Percentiles rank a stretch among this genome's conserved stretches.
Evolutionary conservation across 2,329 filamentous ascomycete genomes (phyloP).

Genomic region (Elsinoe australis): DNA sequence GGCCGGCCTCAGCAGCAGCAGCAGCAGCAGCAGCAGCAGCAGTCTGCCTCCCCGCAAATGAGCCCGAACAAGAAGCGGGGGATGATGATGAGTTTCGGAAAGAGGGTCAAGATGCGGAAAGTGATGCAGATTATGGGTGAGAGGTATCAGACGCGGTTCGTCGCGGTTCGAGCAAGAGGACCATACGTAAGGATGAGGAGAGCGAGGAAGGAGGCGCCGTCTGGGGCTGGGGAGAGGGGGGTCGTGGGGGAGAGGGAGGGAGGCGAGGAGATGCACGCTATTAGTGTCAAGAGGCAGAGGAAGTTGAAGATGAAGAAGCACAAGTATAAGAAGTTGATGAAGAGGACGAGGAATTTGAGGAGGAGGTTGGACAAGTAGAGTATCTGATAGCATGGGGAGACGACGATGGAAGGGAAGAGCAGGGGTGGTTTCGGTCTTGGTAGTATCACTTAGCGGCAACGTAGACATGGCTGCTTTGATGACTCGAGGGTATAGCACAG

Average conservation of each 20-base stretch:
- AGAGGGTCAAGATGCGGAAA: conserved; percentile 7
- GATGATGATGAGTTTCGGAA: conserved; percentile 1
- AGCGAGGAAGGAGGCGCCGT: background rate
- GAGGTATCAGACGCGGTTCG: background rate
- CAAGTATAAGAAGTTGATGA: conserved; percentile 99
- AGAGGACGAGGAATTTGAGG: conserved; percentile 77
- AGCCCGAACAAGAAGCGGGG: background rate
- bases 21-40: conserved; percentile 8
- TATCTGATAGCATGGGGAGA: too few relatives aligned
- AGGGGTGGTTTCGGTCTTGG: too few relatives aligned
- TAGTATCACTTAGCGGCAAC: too few relatives aligned
- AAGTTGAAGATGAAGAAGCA: conserved; percentile 99
- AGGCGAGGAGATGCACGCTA: conserved; percentile 56
- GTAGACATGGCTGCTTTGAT: conserved; percentile 4
- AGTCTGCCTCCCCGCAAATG: too few relatives aligned
- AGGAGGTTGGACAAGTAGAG: conserved; percentile 58
- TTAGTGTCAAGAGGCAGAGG: conserved; percentile 85
- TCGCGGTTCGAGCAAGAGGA: background rate
- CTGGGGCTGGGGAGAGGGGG: background rate
- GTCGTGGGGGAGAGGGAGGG: conserved; percentile 9
- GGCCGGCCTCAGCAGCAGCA: background rate
- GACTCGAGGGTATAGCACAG: conserved; percentile 8
- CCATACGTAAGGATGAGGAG: conserved; percentile 6
- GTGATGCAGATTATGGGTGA: conserved; percentile 2
- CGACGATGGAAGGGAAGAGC: too few relatives aligned